Base-by-base conservation (phyloP, 2,329 filamentous ascomycete genomes). In the Leptographium wingfieldii region DNA sequence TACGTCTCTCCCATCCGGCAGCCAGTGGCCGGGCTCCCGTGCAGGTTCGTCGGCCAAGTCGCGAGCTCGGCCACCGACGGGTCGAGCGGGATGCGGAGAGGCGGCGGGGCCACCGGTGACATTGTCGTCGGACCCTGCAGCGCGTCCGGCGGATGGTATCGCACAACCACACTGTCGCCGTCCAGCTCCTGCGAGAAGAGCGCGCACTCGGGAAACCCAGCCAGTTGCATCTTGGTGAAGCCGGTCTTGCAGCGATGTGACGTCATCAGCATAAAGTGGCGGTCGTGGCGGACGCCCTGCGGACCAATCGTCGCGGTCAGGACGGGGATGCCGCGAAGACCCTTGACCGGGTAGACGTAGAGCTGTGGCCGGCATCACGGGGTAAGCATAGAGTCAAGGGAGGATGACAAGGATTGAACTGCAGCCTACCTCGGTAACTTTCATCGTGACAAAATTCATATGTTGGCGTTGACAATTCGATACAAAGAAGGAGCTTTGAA, bases 331-430 rank as follows among this genome's bases (percentile, higher is more conserved):
- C 80, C 81, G 43, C 83, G 81, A n/a, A 90, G 77, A 9, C 80
- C 85, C 69, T 90, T 90, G 72, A 90, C 84, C 51, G 87, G 86
- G 69, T 90, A 89, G 55, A 87, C 77, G 70, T 85, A 88, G 43
- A 90, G 76, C 81, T 85, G 63, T 5, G 22, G 12, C 22, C 38
- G 38, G 3, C 38, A 14, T 16, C 38, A 6, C 38, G 12, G 14
- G 4, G 38, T 40, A 2, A 40, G 38, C 9, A 40, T 16, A 9
- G 38, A 40, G 38, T 9, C 14, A 35, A 14, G 11, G 35, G 7
- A 6, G 2, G 12, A 53, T 3, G 46, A 16, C 2, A 48, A 19
- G n/a, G 38, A 46, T 14, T 2, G 5, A 4, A 9, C 1, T 14
- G 29, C n/a, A 14, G 29, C 55, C 14, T 57, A 57, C 55, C 25